phyloP scores from a whole-genome alignment of 1,284 basidiomycete genomes.

The Rhodotorula sp. region DNA sequence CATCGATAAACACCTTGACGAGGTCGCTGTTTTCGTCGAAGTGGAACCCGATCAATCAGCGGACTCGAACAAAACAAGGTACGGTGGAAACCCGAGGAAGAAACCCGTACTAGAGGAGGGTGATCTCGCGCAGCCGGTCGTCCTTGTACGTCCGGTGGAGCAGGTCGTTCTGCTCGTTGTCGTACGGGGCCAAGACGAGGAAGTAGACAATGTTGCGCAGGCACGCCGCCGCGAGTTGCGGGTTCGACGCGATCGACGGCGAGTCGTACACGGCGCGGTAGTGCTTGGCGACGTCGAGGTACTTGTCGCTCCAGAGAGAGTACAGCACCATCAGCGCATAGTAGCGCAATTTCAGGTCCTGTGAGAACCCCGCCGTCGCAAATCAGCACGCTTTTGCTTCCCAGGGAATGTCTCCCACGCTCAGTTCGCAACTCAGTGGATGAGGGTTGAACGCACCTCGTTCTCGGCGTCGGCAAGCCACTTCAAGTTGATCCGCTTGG shows the following conservation, averaged over 20 bases:
- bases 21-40: conserved; percentile 83
- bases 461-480: conserved; percentile 87
- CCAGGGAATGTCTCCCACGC: not conserved
- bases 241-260: conserved; percentile 52
- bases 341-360: conserved; percentile 95
- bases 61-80: too few relatives aligned
- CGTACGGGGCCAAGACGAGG: conserved; percentile 86
- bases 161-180: conserved; percentile 97
- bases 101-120: conserved; percentile 75
- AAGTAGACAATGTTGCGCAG: conserved; percentile 83
- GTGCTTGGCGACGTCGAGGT: conserved; percentile 91
- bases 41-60: too few relatives aligned
- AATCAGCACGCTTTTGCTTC: not conserved
- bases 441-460: conserved; percentile 62
- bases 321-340: conserved; percentile 96
- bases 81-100: conserved; percentile 17
- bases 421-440: not conserved
- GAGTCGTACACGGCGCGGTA: conserved; percentile 98
- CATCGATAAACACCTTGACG: conserved; percentile 93
- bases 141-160: conserved; percentile 77
- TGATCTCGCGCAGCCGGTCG: conserved; percentile 66
- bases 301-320: conserved; percentile 77
- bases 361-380: conserved; percentile 23
- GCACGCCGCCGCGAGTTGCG: conserved; percentile 41
- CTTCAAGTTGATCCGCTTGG: conserved; percentile 89